Conservation (phyloP, 257 asterid genomes). For the Mentha longifolia region DNA sequence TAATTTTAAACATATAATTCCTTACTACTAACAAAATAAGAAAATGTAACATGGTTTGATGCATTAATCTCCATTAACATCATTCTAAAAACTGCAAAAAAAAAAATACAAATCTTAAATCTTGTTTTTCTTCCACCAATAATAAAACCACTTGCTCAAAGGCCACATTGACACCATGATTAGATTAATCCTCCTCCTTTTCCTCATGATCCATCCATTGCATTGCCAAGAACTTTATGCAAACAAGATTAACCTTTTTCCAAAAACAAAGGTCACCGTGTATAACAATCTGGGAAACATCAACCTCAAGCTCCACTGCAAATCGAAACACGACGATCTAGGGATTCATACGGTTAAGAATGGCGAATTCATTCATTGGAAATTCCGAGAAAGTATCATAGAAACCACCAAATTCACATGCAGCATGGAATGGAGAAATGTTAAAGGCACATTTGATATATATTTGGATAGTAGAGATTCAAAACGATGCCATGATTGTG, state of each 20-base stretch:
- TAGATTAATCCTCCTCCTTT: neutral
- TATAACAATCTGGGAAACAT: constrained; percentile 25
- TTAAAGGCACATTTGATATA: constrained; percentile 8
- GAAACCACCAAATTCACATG: constrained; percentile 19
- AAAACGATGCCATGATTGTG: constrained; percentile 16
- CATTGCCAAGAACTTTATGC: neutral
- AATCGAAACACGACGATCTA: constrained; percentile 29
- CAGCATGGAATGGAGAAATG: constrained; percentile 13
- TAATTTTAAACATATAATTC: neutral
- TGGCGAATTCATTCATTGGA: constrained; percentile 1
- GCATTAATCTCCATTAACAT: constrained; percentile 14
- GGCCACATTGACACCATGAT: neutral
- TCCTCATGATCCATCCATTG: neutral
- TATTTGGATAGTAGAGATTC: constrained; percentile 21
- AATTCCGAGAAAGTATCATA: neutral
- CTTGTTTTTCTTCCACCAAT: neutral
- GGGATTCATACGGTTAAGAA: constrained; percentile 3
- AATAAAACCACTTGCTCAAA: neutral
- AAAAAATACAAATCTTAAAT: neutral
- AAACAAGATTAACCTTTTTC: neutral
- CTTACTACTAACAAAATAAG: neutral
- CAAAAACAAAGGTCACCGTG: constrained; percentile 11
- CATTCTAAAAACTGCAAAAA: neutral
- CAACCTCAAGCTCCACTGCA: constrained; percentile 14
- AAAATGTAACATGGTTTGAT: neutral